A percentile compares a stretch with the other conserved stretches of the same genome.
phyloP scores from a whole-genome alignment of 73 alveolate species.

The Uronychia setigera region DNA sequence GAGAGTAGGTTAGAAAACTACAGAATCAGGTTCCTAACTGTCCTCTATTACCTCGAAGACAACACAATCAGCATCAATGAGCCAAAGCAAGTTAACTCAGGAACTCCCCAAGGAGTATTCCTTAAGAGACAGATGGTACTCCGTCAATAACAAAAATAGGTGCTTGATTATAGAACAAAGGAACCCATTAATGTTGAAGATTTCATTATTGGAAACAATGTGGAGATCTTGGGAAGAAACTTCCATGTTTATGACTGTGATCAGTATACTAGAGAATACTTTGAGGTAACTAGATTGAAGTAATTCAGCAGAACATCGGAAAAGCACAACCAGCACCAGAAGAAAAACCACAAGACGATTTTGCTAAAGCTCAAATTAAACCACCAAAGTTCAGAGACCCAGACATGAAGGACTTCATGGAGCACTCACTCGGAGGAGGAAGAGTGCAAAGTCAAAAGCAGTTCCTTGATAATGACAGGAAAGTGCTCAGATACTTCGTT shows the following conservation, averaged over 20 bases:
- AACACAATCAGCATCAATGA: slow-evolving; percentile 82
- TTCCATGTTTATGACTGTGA: slow-evolving; percentile 84
- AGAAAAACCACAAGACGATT: slow-evolving; percentile 23
- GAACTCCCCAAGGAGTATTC: slow-evolving; percentile 94
- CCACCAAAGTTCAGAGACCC: slow-evolving; percentile 57
- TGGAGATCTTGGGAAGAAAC: slow-evolving; percentile 76
- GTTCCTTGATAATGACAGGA: slow-evolving; percentile 92
- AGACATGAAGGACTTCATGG: slow-evolving; percentile 89
- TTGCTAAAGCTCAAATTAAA: slow-evolving; percentile 22
- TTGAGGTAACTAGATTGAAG: slow-evolving; percentile 62
- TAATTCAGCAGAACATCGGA: slow-evolving; percentile 37
- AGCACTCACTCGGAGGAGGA: slow-evolving; percentile 95
- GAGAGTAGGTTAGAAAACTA: slow-evolving; percentile 90
- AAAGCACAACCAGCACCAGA: slow-evolving; percentile 2
- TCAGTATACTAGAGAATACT: slow-evolving; percentile 90
- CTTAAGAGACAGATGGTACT: slow-evolving; percentile 78
- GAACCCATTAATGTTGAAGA: slow-evolving; percentile 75
- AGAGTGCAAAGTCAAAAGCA: slow-evolving; percentile 82
- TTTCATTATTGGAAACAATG: slow-evolving; percentile 78
- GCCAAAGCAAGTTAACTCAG: slow-evolving; percentile 86
- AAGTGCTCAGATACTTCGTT: slow-evolving; percentile 87
- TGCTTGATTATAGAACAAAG: slow-evolving; percentile 50
- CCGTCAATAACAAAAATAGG: slow-evolving; percentile 1
- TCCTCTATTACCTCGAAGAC: slow-evolving; percentile 89
- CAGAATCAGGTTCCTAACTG: slow-evolving; percentile 73